phyloP scores from a whole-genome alignment of 1,139 yeast genomes.

The Yamadazyma friedrichii region DNA sequence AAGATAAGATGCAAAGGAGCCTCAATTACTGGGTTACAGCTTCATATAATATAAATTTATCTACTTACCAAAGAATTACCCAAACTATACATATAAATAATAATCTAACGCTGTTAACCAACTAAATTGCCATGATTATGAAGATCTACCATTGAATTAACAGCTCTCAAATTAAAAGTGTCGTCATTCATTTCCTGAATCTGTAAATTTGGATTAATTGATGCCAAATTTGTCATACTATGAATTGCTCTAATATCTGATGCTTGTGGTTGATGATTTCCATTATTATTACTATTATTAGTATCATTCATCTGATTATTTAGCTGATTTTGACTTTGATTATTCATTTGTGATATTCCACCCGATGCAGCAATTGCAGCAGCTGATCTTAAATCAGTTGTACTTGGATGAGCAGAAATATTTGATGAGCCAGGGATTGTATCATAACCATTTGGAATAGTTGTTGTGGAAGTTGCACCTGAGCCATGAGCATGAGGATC shows the following conservation, averaged over 20 bases:
- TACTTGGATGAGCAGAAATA: constrained; percentile 22
- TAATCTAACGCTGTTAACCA: constrained; percentile 3
- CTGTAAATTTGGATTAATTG: constrained; percentile 11
- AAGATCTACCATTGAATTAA: constrained; percentile 36
- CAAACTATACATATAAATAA: background rate
- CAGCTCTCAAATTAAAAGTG: constrained; percentile 26
- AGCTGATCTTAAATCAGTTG: constrained; percentile 29
- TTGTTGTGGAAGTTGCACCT: constrained; percentile 11
- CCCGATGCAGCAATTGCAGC: constrained; percentile 2
- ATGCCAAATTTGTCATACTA: constrained; percentile 40
- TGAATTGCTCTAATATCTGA: constrained; percentile 32
- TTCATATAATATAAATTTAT: no score
- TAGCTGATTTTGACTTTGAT: background rate
- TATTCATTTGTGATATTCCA: background rate
- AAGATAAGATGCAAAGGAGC: no score
- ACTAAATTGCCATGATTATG: constrained; percentile 19
- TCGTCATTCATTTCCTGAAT: constrained; percentile 2
- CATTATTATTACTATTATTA: background rate
- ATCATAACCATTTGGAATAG: constrained; percentile 13
- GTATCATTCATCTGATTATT: background rate
- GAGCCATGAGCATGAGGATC: constrained; percentile 11
- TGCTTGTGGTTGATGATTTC: constrained; percentile 10
- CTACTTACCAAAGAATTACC: background rate
- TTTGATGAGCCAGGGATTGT: constrained; percentile 12
- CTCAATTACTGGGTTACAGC: no score